Conservation (phyloP, 2,329 filamentous ascomycete species). For the Neobulgaria alba region DNA sequence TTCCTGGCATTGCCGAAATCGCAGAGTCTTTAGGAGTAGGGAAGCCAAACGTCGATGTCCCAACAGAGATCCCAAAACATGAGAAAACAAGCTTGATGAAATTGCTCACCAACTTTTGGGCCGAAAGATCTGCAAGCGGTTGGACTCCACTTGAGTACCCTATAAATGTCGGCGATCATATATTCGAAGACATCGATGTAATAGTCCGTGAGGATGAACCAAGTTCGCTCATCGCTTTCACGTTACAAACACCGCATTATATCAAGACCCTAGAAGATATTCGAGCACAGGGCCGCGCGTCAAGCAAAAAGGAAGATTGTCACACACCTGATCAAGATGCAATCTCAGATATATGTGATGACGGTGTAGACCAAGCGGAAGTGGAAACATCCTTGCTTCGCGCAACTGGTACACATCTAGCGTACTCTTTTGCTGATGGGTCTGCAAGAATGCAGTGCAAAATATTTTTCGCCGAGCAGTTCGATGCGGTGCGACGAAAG, state of each 20-base stretch:
- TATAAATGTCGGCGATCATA: constrained; percentile 77
- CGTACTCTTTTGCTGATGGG: constrained; percentile 91
- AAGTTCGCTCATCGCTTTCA: constrained; percentile 90
- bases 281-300: constrained; percentile 40
- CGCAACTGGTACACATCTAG: constrained; percentile 83
- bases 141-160: constrained; percentile 93
- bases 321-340: constrained; percentile 25
- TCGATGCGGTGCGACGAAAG: constrained; percentile 86
- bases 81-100: constrained; percentile 92
- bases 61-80: constrained; percentile 76
- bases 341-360: constrained; percentile 24
- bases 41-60: constrained; percentile 51
- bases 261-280: constrained; percentile 66
- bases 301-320: constrained; percentile 24
- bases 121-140: constrained; percentile 89
- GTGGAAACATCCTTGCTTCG: constrained; percentile 80
- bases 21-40: constrained; percentile 45
- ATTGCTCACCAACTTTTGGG: constrained; percentile 96
- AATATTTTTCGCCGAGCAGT: constrained; percentile 97
- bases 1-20: constrained; percentile 54
- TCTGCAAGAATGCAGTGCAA: constrained; percentile 96
- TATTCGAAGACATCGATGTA: constrained; percentile 94
- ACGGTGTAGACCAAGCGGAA: constrained; percentile 50
- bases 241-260: constrained; percentile 82
- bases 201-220: constrained; percentile 97